phyloP scores from a whole-genome alignment of 2,329 filamentous ascomycete genomes.

The Colletotrichum shisoi region DNA sequence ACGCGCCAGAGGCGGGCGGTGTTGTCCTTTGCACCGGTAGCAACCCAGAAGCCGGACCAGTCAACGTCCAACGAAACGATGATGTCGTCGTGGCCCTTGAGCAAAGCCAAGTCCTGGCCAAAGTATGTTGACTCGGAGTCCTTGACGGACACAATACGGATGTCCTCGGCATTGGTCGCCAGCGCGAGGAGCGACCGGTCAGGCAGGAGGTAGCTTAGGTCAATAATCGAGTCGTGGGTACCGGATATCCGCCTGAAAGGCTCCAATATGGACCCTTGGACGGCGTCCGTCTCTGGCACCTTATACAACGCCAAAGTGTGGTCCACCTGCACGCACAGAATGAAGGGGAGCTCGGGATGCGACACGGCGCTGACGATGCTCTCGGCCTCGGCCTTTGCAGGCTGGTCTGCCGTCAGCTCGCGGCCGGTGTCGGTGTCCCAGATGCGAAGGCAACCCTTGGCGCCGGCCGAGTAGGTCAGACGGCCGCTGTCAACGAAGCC shows the following conservation, averaged over 20 bases:
- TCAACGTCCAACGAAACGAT: conserved; percentile 94
- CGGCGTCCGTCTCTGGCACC: conserved; percentile 52
- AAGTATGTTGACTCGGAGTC: conserved; percentile 69
- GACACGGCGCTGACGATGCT: conserved; percentile 77
- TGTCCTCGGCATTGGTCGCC: conserved; percentile 93
- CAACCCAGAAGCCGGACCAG: conserved; percentile 97
- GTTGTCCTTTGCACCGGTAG: conserved; percentile 96
- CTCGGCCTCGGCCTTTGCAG: conserved; percentile 66
- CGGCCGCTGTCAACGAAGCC: conserved; percentile 78
- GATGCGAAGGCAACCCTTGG: conserved; percentile 80
- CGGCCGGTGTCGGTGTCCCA: conserved; percentile 81
- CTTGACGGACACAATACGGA: conserved; percentile 81
- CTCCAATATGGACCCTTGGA: conserved; percentile 46
- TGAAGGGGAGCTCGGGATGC: conserved; percentile 69
- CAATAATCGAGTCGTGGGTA: conserved; percentile 97
- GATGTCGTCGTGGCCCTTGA: conserved; percentile 93
- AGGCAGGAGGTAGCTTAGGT: conserved; percentile 83
- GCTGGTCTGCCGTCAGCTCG: conserved; percentile 80
- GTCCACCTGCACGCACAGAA: conserved; percentile 86
- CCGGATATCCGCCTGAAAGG: conserved; percentile 85
- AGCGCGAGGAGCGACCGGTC: conserved; percentile 84
- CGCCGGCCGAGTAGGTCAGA: conserved; percentile 83
- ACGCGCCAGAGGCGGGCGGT: conserved; percentile 90
- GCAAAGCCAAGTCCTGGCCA: conserved; percentile 83
- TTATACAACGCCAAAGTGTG: conserved; percentile 83